Evolutionary conservation across 768 basidiomycete genomes (phyloP).

Genomic region (Cystobasidiopsis lactophilus): DNA sequence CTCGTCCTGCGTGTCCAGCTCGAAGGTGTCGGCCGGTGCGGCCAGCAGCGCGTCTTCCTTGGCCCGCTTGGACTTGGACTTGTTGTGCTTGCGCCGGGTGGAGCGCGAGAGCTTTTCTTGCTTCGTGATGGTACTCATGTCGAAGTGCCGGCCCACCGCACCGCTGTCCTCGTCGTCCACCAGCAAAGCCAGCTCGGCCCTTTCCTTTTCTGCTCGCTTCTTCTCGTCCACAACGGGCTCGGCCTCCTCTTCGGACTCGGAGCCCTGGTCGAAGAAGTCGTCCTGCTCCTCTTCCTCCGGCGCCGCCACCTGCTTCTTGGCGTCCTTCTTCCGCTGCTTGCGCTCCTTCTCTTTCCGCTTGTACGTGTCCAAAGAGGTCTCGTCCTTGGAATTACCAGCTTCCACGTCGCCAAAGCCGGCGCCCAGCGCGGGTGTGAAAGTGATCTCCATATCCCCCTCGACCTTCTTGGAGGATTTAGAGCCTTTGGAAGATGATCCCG

Average conservation of each 20-base stretch:
- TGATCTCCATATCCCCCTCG: constrained; percentile 70
- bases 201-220: constrained; percentile 12
- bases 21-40: constrained; percentile 49
- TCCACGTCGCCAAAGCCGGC: constrained; percentile 30
- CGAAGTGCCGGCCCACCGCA: constrained; percentile 46
- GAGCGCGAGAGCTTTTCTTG: constrained; percentile 44
- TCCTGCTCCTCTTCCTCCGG: constrained; percentile 9
- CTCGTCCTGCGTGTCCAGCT: constrained; percentile 61
- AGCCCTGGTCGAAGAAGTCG: neutral
- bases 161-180: constrained; percentile 31
- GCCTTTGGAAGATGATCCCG: no score
- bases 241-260: constrained; percentile 3
- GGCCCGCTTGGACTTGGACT: constrained; percentile 23
- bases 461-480: constrained; percentile 5
- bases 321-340: constrained; percentile 16
- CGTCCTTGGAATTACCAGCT: constrained; percentile 16
- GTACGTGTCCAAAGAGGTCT: constrained; percentile 76
- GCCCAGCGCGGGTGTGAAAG: constrained; percentile 67
- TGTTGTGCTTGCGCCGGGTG: constrained; percentile 24
- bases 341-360: constrained; percentile 77
- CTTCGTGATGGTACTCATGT: constrained; percentile 68
- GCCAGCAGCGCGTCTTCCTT: constrained; percentile 27
- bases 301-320: constrained; percentile 20
- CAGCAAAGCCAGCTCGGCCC: constrained; percentile 34
- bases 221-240: constrained; percentile 1